Percentiles rank a stretch among this genome's conserved stretches.
Conservation (phyloP, 2,329 filamentous ascomycete genomes). For the Pseudogymnoascus sp. region DNA sequence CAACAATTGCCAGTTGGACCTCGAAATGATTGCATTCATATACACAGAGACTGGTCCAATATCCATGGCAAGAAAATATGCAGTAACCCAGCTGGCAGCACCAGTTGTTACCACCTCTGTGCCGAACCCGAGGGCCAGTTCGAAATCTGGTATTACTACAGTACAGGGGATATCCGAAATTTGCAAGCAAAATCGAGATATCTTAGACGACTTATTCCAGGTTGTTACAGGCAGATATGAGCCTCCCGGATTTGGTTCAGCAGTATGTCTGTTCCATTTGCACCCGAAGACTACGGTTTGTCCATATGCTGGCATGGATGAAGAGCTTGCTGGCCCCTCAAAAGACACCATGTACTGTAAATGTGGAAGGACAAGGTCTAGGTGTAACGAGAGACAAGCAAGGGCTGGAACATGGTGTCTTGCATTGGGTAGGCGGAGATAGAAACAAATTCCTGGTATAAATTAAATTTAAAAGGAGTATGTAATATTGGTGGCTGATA, state of each 20-base stretch:
- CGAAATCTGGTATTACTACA: background rate
- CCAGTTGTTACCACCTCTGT: background rate
- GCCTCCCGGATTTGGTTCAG: background rate
- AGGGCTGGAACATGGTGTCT: background rate
- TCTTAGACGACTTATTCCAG: background rate
- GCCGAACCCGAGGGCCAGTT: background rate
- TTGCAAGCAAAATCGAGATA: background rate
- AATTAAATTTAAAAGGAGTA: background rate
- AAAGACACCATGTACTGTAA: background rate
- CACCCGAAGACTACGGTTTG: background rate
- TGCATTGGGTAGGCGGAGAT: background rate
- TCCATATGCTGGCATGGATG: background rate
- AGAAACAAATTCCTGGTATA: no score
- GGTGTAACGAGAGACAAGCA: background rate
- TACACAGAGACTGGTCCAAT: background rate
- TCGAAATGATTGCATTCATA: background rate
- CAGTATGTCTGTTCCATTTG: background rate
- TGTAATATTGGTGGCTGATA: background rate
- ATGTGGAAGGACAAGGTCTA: background rate
- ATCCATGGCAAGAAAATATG: background rate
- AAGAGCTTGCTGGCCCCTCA: background rate
- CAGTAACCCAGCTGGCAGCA: background rate
- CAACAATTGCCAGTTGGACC: background rate
- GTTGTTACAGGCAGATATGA: background rate
- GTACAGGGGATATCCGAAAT: background rate